Evolutionary conservation across 2,329 filamentous ascomycete species (phyloP), one percentile per base, ranked within the genome.

Genomic region (Verticillium dahliae): DNA sequence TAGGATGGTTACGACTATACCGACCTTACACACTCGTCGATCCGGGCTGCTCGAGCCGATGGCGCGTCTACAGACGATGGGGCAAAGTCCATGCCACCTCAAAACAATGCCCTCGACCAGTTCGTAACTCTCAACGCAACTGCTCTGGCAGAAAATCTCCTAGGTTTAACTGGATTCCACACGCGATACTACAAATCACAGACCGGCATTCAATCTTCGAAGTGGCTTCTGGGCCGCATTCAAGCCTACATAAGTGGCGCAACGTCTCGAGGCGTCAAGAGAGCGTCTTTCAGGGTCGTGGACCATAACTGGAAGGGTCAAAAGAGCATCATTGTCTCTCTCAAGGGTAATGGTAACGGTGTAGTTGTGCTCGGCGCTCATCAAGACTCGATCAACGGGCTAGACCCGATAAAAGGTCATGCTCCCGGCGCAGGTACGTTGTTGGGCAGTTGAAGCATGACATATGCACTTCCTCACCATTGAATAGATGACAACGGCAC

Each of bases 21-120:
- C 83, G 94, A 98, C 77, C 93, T 98, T 70, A 97, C 94, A 63
- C 84, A 91, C 52, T 85, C 87, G 61, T 79, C 81, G 59, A 83
- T 89, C 58, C 82, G 90, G 65, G 90, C 89, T 62, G 69, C 80
- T 60, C 72, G 73, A 61, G 72, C 68, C 68, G 68, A 74, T 56
- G 67, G 65, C 31, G 61, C 67, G 27, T 68, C 60, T 61, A 22
- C 45, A 22, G 72, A 74, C 62, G 73, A 76, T 61, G 79, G 83
- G 64, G 80, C 88, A 65, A 89, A 70, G 84, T 87, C 59, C 74
- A 90, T 67, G 85, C 90, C 66, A 80, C 87, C 55, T 85, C 85
- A 3, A 66, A 79, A 78, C 56, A 83, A 87, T 15, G 77, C 97
- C 59, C 78, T 92, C 59, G 79, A 84, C 67, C 78, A 86, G 58